Conservation (phyloP, 2,329 filamentous ascomycete genomes). For the Daldinia sp. region DNA sequence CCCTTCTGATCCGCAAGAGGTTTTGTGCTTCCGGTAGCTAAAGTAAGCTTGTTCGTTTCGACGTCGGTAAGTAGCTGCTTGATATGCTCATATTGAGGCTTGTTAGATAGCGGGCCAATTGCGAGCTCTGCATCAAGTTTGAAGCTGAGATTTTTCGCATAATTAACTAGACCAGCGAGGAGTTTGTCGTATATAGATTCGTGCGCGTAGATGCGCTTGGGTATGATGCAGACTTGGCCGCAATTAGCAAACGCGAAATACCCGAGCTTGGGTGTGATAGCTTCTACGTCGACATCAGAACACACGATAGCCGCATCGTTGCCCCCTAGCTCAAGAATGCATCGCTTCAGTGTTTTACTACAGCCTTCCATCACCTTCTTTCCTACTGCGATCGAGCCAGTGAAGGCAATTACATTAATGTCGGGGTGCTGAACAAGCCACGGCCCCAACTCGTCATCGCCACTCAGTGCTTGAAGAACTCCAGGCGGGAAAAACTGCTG, state of each 20-base stretch:
- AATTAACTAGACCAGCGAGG: slow-evolving; percentile 47
- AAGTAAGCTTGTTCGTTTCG: slow-evolving; percentile 35
- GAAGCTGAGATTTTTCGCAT: background rate
- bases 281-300: slow-evolving; percentile 63
- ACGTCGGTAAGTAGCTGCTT: slow-evolving; percentile 45
- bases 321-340: slow-evolving; percentile 70
- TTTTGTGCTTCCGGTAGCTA: slow-evolving; percentile 33
- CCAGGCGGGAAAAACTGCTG: slow-evolving; percentile 70
- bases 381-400: slow-evolving; percentile 69
- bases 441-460: slow-evolving; percentile 70
- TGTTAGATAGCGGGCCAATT: slow-evolving; percentile 26
- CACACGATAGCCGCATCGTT: slow-evolving; percentile 70
- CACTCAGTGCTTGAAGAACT: slow-evolving; percentile 70
- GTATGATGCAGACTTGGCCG: slow-evolving; percentile 62
- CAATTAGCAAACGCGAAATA: slow-evolving; percentile 51
- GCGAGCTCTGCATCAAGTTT: background rate
- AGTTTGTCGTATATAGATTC: slow-evolving; percentile 61
- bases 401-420: slow-evolving; percentile 73
- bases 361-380: slow-evolving; percentile 69
- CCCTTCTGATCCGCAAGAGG: slow-evolving; percentile 7
- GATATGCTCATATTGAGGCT: slow-evolving; percentile 46
- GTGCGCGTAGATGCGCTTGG: slow-evolving; percentile 68
- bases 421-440: slow-evolving; percentile 68
- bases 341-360: slow-evolving; percentile 46
- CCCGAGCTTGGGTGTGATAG: background rate